phyloP scores from a whole-genome alignment of 768 basidiomycete species.

The Candolleomyces eurysporus region DNA sequence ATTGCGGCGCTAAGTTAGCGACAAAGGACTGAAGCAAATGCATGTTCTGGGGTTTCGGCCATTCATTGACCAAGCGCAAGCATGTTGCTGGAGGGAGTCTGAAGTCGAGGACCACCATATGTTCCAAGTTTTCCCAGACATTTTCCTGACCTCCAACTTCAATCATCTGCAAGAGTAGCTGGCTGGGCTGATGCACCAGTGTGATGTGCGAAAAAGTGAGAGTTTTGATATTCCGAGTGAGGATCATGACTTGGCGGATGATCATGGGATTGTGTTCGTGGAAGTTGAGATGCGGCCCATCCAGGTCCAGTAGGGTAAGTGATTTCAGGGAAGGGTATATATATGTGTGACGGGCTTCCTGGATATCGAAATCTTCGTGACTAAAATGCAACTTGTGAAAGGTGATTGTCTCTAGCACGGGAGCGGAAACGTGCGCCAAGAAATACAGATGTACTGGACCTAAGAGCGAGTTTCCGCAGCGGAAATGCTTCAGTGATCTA shows the following conservation, averaged over 20 bases:
- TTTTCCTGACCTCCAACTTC: background rate
- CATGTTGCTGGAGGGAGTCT: no score
- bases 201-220: background rate
- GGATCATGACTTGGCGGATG: background rate
- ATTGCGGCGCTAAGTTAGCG: background rate
- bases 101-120: no score
- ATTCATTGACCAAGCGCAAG: no score
- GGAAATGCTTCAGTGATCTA: conserved; percentile 16
- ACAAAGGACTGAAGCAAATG: no score
- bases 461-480: conserved; percentile 2
- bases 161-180: background rate
- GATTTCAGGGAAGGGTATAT: background rate
- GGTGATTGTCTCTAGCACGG: conserved; percentile 17
- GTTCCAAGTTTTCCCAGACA: background rate
- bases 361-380: background rate
- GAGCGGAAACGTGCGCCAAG: conserved; percentile 13
- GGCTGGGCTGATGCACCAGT: background rate
- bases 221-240: background rate
- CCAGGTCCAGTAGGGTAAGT: background rate
- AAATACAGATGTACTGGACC: conserved; percentile 5
- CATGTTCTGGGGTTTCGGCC: no score
- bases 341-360: background rate
- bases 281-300: background rate
- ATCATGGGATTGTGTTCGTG: background rate
- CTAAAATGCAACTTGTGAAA: conserved; percentile 1